Evolutionary conservation across 805 yeast species (phyloP).

Genomic region (Candida coquimbonensis): DNA sequence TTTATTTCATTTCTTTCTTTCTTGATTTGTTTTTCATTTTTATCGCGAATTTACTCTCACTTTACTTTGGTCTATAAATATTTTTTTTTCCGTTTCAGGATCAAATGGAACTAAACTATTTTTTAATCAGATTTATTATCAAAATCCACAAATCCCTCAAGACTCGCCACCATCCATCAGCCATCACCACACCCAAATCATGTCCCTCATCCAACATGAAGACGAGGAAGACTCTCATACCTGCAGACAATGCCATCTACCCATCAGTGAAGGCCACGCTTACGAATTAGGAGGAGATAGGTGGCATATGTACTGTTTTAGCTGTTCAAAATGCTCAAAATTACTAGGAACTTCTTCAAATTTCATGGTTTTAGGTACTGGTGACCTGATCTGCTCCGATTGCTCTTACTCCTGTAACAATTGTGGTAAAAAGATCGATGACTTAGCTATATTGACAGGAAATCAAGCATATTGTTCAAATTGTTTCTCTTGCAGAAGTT

Average conservation of each 20-base stretch:
- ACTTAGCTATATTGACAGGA: slow-evolving; percentile 89
- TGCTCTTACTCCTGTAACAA: slow-evolving; percentile 88
- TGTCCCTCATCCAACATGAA: neutral
- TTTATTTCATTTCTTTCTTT: too few species aligned
- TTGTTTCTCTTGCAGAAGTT: slow-evolving; percentile 86
- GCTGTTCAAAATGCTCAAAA: slow-evolving; percentile 77
- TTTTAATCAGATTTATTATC: neutral
- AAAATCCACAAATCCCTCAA: too few species aligned
- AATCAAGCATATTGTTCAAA: slow-evolving; percentile 90
- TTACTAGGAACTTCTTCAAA: slow-evolving; percentile 82
- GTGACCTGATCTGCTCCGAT: slow-evolving; percentile 80
- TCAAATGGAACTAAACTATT: too few species aligned
- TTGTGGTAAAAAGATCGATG: slow-evolving; percentile 83
- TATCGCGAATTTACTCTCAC: too few species aligned
- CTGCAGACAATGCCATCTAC: slow-evolving; percentile 34
- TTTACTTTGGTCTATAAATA: too few species aligned
- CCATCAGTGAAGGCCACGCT: slow-evolving; percentile 86
- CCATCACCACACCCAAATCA: neutral
- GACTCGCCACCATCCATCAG: too few species aligned
- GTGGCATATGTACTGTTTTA: slow-evolving; percentile 93
- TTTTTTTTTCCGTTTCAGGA: too few species aligned
- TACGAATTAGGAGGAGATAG: slow-evolving; percentile 90
- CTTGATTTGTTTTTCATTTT: too few species aligned
- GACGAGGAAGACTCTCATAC: slow-evolving; percentile 1
- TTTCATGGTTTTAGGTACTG: slow-evolving; percentile 88